A percentile compares a stretch with the other conserved stretches of the same genome.
Evolutionary conservation across 495 filamentous ascomycete genomes (phyloP).

Genomic region (Hypoxylon cercidicola): DNA sequence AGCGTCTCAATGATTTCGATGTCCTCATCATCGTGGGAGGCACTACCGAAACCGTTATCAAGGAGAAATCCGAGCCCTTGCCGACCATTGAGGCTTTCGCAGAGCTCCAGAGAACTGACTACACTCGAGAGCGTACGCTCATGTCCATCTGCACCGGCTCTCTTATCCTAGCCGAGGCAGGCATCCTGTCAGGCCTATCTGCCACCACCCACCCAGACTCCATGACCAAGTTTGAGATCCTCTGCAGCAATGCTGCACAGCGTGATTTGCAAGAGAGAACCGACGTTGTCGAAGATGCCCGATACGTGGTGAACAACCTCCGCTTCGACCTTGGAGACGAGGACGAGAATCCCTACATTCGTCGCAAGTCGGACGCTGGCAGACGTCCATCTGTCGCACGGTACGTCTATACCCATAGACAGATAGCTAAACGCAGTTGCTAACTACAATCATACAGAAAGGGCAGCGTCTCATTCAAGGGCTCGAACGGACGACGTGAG

Average conservation of each 20-base stretch:
- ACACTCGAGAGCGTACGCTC: constrained; percentile 75
- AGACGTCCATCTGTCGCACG: constrained; percentile 70
- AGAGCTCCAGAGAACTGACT: constrained; percentile 73
- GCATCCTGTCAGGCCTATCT: constrained; percentile 75
- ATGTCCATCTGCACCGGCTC: constrained; percentile 81
- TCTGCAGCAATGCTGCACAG: constrained; percentile 72
- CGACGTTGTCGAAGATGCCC: constrained; percentile 76
- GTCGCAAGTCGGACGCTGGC: constrained; percentile 70
- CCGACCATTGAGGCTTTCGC: constrained; percentile 71
- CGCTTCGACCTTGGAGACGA: constrained; percentile 79
- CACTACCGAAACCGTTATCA: constrained; percentile 61
- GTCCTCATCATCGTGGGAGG: constrained; percentile 77
- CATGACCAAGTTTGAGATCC: constrained; percentile 71
- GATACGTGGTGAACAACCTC: constrained; percentile 83
- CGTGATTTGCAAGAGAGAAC: constrained; percentile 68
- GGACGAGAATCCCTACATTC: constrained; percentile 78
- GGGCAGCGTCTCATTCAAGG: constrained; percentile 76
- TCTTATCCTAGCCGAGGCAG: constrained; percentile 75
- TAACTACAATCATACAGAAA: constrained; percentile 57
- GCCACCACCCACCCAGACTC: constrained; percentile 75
- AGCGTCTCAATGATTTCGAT: constrained; percentile 73
- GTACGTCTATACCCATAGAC: constrained; percentile 46
- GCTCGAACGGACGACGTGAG: constrained; percentile 71
- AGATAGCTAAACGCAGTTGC: constrained; percentile 6
- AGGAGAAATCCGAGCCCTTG: constrained; percentile 69